Evolutionary conservation across 2,329 filamentous ascomycete genomes (phyloP).

Genomic region (Talaromyces sp.): DNA sequence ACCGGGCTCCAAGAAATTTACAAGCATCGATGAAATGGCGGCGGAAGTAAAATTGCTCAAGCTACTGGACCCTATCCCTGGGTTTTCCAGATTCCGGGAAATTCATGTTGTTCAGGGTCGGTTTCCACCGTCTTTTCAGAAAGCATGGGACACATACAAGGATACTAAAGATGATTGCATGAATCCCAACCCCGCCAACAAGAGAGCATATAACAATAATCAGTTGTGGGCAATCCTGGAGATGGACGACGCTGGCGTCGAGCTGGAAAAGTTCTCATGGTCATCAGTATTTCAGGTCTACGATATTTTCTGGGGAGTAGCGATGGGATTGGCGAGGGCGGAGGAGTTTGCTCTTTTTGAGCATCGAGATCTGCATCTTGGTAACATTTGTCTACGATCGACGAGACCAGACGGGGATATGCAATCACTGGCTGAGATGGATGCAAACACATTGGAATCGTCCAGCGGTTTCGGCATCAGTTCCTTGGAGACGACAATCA

Average conservation of each 20-base stretch:
- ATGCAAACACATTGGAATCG: slow-evolving; percentile 24
- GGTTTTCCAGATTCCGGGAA: slow-evolving; percentile 58
- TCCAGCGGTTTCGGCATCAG: slow-evolving; percentile 47
- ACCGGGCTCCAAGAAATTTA: slow-evolving; percentile 37
- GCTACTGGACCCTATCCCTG: slow-evolving; percentile 54
- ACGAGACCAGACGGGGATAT: slow-evolving; percentile 25
- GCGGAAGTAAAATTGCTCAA: slow-evolving; percentile 50
- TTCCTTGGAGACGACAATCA: slow-evolving; percentile 57
- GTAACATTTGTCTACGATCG: slow-evolving; percentile 57
- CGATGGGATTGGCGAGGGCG: slow-evolving; percentile 55
- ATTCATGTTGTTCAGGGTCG: slow-evolving; percentile 54
- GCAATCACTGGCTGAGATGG: slow-evolving; percentile 27
- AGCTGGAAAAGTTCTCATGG: slow-evolving; percentile 46
- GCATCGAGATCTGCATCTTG: slow-evolving; percentile 61
- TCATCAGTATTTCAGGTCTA: slow-evolving; percentile 47
- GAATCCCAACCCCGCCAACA: slow-evolving; percentile 54
- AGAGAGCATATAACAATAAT: slow-evolving; percentile 47
- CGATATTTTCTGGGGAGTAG: slow-evolving; percentile 64
- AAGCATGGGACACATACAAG: slow-evolving; percentile 38
- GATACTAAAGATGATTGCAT: slow-evolving; percentile 40
- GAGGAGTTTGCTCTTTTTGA: slow-evolving; percentile 58
- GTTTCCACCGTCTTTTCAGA: slow-evolving; percentile 48
- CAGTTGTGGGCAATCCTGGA: slow-evolving; percentile 61
- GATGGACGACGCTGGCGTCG: slow-evolving; percentile 60
- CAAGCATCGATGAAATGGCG: slow-evolving; percentile 45